Evolutionary conservation across 2,329 filamentous ascomycete species (phyloP).

Genomic region (Penicillium occitanis): DNA sequence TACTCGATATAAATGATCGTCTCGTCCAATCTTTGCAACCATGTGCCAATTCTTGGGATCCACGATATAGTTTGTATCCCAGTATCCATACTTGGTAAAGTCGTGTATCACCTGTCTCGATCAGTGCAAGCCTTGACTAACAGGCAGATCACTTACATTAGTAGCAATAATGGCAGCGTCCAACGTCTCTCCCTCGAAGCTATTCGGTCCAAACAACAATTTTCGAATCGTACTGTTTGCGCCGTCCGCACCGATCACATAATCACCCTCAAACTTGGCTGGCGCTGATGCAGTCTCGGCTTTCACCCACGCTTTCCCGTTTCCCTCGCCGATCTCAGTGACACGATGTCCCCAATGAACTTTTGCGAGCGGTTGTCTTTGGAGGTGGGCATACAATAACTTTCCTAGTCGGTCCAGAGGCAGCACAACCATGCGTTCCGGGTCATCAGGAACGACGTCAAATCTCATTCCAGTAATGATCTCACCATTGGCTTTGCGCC

Average conservation of each 20-base stretch:
- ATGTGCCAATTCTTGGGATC: slow-evolving; percentile 63
- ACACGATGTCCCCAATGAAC: slow-evolving; percentile 52
- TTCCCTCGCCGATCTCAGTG: slow-evolving; percentile 50
- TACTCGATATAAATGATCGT: slow-evolving; percentile 62
- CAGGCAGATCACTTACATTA: slow-evolving; percentile 48
- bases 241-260: slow-evolving; percentile 59
- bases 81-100: slow-evolving; percentile 47
- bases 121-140: not conserved
- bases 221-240: slow-evolving; percentile 43
- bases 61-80: slow-evolving; percentile 55
- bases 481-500: slow-evolving; percentile 44
- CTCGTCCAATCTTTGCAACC: slow-evolving; percentile 57
- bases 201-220: slow-evolving; percentile 43
- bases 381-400: slow-evolving; percentile 43
- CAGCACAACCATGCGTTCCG: slow-evolving; percentile 42
- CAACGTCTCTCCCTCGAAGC: slow-evolving; percentile 60
- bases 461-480: slow-evolving; percentile 30
- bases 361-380: slow-evolving; percentile 34
- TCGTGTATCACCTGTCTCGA: slow-evolving; percentile 60
- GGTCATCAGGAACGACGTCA: slow-evolving; percentile 1
- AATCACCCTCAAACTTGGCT: slow-evolving; percentile 45
- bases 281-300: slow-evolving; percentile 37
- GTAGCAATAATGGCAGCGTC: slow-evolving; percentile 62
- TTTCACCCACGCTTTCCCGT: slow-evolving; percentile 32
- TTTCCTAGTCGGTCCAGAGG: slow-evolving; percentile 45